phyloP scores from a whole-genome alignment of 2,329 filamentous ascomycete genomes.

The Alternaria sp. region DNA sequence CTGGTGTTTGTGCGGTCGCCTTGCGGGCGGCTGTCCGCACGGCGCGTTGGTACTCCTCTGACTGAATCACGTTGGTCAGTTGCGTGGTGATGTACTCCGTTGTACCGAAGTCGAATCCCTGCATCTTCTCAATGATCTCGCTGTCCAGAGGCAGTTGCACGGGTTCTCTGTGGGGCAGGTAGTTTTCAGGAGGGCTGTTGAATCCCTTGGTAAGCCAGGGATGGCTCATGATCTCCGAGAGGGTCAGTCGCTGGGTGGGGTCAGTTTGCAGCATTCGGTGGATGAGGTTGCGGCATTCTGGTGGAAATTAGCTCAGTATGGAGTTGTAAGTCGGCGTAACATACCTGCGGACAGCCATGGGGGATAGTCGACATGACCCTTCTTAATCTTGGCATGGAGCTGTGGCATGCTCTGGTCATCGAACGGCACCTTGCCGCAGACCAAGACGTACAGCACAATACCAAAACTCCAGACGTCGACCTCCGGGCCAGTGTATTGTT shows the following conservation, averaged over 20 bases:
- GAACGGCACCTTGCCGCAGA: constrained; percentile 97
- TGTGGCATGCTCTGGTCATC: constrained; percentile 99
- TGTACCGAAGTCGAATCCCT: constrained; percentile 94
- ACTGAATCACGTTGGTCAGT: constrained; percentile 84
- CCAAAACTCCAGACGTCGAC: constrained; percentile 99
- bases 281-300: constrained; percentile 92
- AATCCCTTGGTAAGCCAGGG: constrained; percentile 97
- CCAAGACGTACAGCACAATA: constrained; percentile 94
- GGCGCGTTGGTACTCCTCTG: constrained; percentile 89
- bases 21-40: constrained; percentile 74
- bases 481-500: constrained; percentile 93
- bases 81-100: constrained; percentile 82
- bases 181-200: constrained; percentile 84
- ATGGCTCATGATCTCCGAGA: constrained; percentile 92
- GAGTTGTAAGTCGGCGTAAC: constrained; percentile 36
- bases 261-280: constrained; percentile 96
- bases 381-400: constrained; percentile 98
- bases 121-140: constrained; percentile 90
- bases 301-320: constrained; percentile 4
- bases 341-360: constrained; percentile 88
- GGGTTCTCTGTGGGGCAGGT: constrained; percentile 81
- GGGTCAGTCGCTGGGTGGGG: constrained; percentile 81
- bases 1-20: constrained; percentile 61
- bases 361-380: constrained; percentile 93
- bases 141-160: constrained; percentile 83